Evolutionary conservation across 2,329 filamentous ascomycete species (phyloP).

Genomic region (Clathrospora elynae): DNA sequence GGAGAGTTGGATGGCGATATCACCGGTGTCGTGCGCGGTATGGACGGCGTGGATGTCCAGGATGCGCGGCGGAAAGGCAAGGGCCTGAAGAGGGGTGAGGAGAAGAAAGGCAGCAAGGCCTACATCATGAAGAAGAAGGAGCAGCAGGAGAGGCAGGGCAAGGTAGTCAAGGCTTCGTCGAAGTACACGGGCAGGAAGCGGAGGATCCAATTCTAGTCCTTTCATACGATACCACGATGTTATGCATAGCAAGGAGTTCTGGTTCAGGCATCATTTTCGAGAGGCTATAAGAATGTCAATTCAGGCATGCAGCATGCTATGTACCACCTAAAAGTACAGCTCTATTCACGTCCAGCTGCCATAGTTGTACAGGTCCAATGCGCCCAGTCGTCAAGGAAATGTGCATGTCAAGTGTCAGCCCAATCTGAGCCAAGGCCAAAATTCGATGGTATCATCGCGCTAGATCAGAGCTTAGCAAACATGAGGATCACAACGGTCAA

Average conservation of each 20-base stretch:
- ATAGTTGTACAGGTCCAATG: constrained; percentile 42
- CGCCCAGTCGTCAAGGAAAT: constrained; percentile 33
- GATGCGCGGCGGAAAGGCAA: constrained; percentile 60
- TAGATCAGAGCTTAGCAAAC: constrained; percentile 24
- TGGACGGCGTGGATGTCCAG: constrained; percentile 81
- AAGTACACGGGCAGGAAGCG: constrained; percentile 95
- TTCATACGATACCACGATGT: constrained; percentile 31
- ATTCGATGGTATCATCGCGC: constrained; percentile 16
- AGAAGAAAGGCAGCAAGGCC: constrained; percentile 79
- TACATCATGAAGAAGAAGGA: constrained; percentile 89
- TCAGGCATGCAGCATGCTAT: constrained; percentile 47
- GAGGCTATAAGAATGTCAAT: constrained; percentile 40
- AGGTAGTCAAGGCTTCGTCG: constrained; percentile 86
- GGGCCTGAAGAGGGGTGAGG: constrained; percentile 60
- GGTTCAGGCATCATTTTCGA: constrained; percentile 24
- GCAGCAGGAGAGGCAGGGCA: constrained; percentile 93
- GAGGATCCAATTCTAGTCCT: constrained; percentile 70
- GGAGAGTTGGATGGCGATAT: constrained; percentile 73
- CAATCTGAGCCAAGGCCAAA: constrained; percentile 12
- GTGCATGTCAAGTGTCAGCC: constrained; percentile 10
- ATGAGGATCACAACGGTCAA: constrained; percentile 10
- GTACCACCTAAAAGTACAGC: constrained; percentile 51
- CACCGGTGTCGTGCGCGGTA: constrained; percentile 83
- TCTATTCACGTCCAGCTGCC: constrained; percentile 43
- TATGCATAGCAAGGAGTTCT: constrained; percentile 46